Evolutionary conservation across 352 stramenopile genomes (phyloP), one percentile per base, ranked within the genome.

Genomic region (Globisporangium perplexum): DNA sequence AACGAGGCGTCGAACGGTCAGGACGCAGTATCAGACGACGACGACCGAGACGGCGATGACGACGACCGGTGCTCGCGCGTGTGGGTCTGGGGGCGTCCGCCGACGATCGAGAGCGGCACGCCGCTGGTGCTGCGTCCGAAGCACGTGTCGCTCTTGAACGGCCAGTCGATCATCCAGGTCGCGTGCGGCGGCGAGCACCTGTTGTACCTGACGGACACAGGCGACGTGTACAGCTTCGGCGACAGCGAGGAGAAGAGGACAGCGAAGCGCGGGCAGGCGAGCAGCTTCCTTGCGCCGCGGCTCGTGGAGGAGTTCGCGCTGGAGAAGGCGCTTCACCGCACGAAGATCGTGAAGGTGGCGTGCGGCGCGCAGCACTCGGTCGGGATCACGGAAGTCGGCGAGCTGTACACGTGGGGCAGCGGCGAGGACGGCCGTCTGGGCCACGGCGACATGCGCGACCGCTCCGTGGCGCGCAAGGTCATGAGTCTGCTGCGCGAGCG

Each of bases 371-470:
- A 93, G 54, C 83, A 93, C 57, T 89, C 83, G 15, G 41, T 88
- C 15, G 83, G 71, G 0, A 84, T 93, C 26, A 90, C 76, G 1
- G 66, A 85, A 35, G 69, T 59, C 26, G 83, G 83, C 4, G 80
- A 93, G 52, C 30, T 93, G 17, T 93, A 89, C 59, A 89, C 83
- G 1, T 93, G 83, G 83, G 83, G 83, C 3, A 91, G 83, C 50
- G 83, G 83, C 6, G 83, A 93, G 66, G 83, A 93, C 57, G 83
- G 83, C 11, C 68, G 83, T 1, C 59, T 93, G 2, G 83, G 83
- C 5, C 83, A 93, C 51, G 83, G 83, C 7, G 83, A 93, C 46
- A 90, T 91, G 73, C 76, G 83, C 7, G 83, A 93, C 50, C 78
- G 83, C 18, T 60, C 65, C 17, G 71, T 90, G 15, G 80, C 83